Conservation (phyloP, 768 basidiomycete genomes). For the Lactarius hatsudake region DNA sequence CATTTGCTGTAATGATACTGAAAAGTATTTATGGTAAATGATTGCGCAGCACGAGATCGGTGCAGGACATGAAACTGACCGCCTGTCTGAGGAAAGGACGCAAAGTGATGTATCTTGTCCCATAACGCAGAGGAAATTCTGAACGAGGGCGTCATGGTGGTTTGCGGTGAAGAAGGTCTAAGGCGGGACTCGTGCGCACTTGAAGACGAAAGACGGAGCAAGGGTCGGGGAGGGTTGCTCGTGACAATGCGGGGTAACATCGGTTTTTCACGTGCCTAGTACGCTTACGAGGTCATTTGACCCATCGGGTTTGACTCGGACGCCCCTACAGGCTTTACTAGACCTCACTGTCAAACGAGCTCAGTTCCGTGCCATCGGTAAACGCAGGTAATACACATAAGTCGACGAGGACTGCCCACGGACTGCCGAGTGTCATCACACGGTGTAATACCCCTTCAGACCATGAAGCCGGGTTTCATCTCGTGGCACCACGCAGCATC, state of each 20-base stretch:
- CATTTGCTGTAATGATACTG: slow-evolving; percentile 97
- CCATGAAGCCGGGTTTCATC: not conserved
- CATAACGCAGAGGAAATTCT: slow-evolving; percentile 76
- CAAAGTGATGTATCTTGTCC: slow-evolving; percentile 90
- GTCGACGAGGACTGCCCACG: not conserved
- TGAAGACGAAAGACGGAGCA: not conserved
- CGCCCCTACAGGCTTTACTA: not conserved
- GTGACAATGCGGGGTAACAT: not conserved
- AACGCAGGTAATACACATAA: not conserved
- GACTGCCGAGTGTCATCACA: not conserved
- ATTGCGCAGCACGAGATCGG: not conserved
- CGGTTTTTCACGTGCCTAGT: not conserved
- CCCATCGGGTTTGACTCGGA: not conserved
- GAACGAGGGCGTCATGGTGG: slow-evolving; percentile 46
- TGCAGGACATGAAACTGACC: slow-evolving; percentile 44
- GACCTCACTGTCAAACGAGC: not conserved
- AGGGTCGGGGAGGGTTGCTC: not conserved
- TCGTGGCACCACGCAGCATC: not conserved
- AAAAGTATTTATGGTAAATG: slow-evolving; percentile 8
- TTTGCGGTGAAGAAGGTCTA: not conserved
- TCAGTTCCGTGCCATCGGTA: not conserved
- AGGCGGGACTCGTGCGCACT: too few relatives aligned
- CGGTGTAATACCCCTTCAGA: not conserved
- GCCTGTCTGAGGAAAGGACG: slow-evolving; percentile 90
- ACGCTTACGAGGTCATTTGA: not conserved